Evolutionary conservation across 2,329 filamentous ascomycete species (phyloP), one percentile per base, ranked within the genome.

Genomic region (Epichloe elymi): DNA sequence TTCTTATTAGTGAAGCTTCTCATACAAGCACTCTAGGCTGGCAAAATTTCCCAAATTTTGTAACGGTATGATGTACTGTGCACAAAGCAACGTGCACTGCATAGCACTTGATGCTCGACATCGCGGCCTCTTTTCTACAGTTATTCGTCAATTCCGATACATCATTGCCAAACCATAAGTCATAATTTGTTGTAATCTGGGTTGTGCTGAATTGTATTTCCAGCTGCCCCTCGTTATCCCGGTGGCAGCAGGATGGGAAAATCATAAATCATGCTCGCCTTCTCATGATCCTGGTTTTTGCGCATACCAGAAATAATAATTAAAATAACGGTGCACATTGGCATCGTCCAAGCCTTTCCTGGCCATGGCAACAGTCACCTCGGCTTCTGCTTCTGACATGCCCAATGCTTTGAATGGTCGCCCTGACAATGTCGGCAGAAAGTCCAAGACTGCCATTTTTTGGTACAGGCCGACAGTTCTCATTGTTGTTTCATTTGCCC

Each of bases 391-490:
- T 20, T 58, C 54, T 10, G 59, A 61, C 33, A 60, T 54, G 2
- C 62, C 62, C 23, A 59, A 55, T 11, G 65, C 65, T 39, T 59
- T 54, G 26, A 69, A 59, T 5, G 67, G 65, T 46, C 64, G 62
- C 15, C 61, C 61, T 5, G 65, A 60, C n/a, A 66, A 57, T 3
- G 68, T 66, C 54, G 65, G 63, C 8, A 70, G 59, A 19, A 67
- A 61, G 39, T 67, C 65, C 26, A 64, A 52, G 33, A 68, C 56
- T 26, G 64, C 61, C 17, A 67, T 64, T 47, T 67, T 67, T 63
- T 66, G 69, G 51, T 70, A 66, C 33, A 67, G 57, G 17, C 68
- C 69, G 2, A 67, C 62, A 35, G 66, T 61, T 49, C 68, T 65
- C 49, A 55, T 50, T 61, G 56, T 68, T 62, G 49, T 57, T 54